A percentile compares a stretch with the other conserved stretches of the same genome.
Conservation (phyloP, 257 asterid species). For the Prunella vulgaris region DNA sequence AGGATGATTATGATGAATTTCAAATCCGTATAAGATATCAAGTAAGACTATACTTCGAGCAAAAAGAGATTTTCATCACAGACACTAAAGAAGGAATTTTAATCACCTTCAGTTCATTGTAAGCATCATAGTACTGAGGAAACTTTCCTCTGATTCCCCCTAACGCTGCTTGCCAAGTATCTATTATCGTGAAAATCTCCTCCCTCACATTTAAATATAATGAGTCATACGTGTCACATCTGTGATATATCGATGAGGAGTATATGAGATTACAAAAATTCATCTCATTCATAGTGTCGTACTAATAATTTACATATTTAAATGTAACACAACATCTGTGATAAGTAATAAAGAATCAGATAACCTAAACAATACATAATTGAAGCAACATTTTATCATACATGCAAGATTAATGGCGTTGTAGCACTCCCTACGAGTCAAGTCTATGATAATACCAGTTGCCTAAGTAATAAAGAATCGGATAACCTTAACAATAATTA, state of each 20-base stretch:
- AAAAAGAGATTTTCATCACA: background rate
- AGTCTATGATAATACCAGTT: too few relatives aligned
- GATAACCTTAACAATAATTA: background rate
- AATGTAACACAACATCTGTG: background rate
- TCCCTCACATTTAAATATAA: constrained; percentile 63
- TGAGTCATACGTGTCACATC: too few relatives aligned
- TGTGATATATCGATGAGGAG: constrained; percentile 23
- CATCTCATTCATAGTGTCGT: background rate
- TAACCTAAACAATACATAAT: background rate
- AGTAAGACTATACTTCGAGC: background rate
- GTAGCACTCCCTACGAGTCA: background rate
- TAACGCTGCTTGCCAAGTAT: constrained; percentile 91
- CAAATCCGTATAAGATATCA: background rate
- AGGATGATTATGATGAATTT: background rate
- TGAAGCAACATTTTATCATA: background rate
- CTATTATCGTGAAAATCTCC: constrained; percentile 74
- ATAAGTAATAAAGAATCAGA: background rate
- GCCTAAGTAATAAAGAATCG: background rate
- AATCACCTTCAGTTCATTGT: constrained; percentile 83
- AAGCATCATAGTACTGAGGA: constrained; percentile 83
- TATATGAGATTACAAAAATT: background rate
- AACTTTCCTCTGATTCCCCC: constrained; percentile 77
- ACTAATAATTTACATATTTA: background rate
- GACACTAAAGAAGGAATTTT: background rate
- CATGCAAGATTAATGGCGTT: background rate